These are phyloP conservation scores for Ambrosia trifida DNA, from an alignment of 129 eudicot genomes.

Conservation along the genomic window DNA sequence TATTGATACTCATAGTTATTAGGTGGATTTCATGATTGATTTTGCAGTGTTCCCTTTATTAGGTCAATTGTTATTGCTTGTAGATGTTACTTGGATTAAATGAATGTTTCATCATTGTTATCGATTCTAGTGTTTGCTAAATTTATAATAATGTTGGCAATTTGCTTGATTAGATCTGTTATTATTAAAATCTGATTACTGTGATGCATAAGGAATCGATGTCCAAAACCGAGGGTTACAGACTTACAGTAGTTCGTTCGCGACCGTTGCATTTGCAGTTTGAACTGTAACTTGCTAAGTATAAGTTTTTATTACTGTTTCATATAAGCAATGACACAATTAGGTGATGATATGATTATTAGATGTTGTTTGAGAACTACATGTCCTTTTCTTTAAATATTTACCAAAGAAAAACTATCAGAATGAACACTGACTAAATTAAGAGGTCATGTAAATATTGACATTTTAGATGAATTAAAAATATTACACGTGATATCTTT, in stretches of 20 bases:
- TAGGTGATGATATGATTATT: not conserved
- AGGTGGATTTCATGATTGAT: too few relatives aligned
- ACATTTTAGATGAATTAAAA: too few relatives aligned
- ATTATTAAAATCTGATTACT: not conserved
- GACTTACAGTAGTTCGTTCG: conserved; percentile 61
- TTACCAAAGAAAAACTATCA: too few relatives aligned
- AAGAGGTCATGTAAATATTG: too few relatives aligned
- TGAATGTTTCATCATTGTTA: too few relatives aligned
- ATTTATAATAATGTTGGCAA: not conserved
- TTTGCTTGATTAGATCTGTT: not conserved
- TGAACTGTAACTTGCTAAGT: conserved; percentile 5
- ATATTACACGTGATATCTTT: too few relatives aligned
- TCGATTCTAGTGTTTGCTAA: not conserved
- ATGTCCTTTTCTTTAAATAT: not conserved
- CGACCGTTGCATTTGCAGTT: conserved; percentile 74
- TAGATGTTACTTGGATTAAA: too few relatives aligned
- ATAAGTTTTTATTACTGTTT: not conserved
- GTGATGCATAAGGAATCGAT: conserved; percentile 7
- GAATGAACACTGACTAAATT: too few relatives aligned
- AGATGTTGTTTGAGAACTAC: not conserved
- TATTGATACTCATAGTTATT: not conserved
- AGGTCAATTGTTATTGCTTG: too few relatives aligned
- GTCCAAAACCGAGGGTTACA: too few relatives aligned
- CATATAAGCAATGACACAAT: conserved; percentile 1
- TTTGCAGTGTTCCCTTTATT: too few relatives aligned